These are phyloP conservation scores for Dovyalis caffra DNA, from an alignment of 345 rosid species.

Conservation along the genomic window DNA sequence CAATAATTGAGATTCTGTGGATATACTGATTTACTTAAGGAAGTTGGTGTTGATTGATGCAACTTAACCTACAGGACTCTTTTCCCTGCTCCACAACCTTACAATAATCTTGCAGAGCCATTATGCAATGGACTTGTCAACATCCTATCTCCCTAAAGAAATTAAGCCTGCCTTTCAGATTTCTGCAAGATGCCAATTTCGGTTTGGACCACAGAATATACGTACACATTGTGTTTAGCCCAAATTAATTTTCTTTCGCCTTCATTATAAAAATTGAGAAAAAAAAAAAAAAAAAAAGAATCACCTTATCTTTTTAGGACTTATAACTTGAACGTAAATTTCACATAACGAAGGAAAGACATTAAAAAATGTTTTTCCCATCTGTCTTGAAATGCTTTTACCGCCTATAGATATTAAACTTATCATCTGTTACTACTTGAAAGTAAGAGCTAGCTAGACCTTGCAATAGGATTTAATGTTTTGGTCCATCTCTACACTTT, in stretches of 20 bases:
- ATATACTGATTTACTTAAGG: constrained; percentile 23
- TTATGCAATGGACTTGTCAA: not conserved
- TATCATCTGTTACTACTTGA: no score
- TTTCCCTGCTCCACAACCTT: constrained; percentile 1
- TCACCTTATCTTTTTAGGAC: no score
- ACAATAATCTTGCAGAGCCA: not conserved
- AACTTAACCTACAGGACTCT: constrained; percentile 15
- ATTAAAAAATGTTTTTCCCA: no score
- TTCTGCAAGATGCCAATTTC: not conserved
- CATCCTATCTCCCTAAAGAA: not conserved
- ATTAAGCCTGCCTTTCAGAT: constrained; percentile 2
- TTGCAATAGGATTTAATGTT: no score
- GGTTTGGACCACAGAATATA: constrained; percentile 14
- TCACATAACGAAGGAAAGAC: no score
- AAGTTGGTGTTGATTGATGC: constrained; percentile 43
- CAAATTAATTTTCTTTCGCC: not conserved
- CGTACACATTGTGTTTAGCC: not conserved
- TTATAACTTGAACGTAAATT: no score
- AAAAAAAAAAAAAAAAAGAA: no score
- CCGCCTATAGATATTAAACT: no score
- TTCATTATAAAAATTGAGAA: not conserved
- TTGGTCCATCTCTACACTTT: no score
- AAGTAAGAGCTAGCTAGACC: no score
- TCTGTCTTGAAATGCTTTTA: no score
- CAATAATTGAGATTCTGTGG: constrained; percentile 28